These are phyloP conservation scores for Talaromyces sp. DNA, from an alignment of 2,329 filamentous ascomycete genomes.

Conservation along the genomic window DNA sequence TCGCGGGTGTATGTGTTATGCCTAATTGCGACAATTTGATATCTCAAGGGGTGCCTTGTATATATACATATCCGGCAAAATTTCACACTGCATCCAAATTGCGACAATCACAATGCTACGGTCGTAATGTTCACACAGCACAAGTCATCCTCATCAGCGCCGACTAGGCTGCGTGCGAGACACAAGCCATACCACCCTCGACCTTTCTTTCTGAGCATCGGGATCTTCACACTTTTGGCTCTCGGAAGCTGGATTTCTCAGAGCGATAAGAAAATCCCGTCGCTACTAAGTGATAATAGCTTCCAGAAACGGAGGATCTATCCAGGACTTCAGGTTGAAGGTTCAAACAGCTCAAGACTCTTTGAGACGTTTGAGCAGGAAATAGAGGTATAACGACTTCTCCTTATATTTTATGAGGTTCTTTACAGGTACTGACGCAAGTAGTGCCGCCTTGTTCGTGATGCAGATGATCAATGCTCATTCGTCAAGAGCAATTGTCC, in stretches of 20 bases:
- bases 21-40: no score
- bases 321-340: background rate
- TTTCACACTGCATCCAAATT: background rate
- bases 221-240: slow-evolving; percentile 35
- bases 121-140: slow-evolving; percentile 28
- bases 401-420: background rate
- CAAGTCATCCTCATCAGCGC: slow-evolving; percentile 23
- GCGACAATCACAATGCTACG: slow-evolving; percentile 28
- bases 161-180: slow-evolving; percentile 23
- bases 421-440: background rate
- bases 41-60: no score
- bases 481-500: slow-evolving; percentile 79
- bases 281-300: background rate
- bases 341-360: background rate
- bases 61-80: background rate
- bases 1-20: no score
- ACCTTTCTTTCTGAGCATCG: slow-evolving; percentile 47
- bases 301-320: slow-evolving; percentile 7
- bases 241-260: slow-evolving; percentile 28
- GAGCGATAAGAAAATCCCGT: background rate
- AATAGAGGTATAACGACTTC: slow-evolving; percentile 9
- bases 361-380: slow-evolving; percentile 5
- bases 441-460: slow-evolving; percentile 76
- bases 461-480: slow-evolving; percentile 75
- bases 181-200: slow-evolving; percentile 37